Conservation (phyloP, 2,329 filamentous ascomycete genomes). For the Aureobasidium sp. region DNA sequence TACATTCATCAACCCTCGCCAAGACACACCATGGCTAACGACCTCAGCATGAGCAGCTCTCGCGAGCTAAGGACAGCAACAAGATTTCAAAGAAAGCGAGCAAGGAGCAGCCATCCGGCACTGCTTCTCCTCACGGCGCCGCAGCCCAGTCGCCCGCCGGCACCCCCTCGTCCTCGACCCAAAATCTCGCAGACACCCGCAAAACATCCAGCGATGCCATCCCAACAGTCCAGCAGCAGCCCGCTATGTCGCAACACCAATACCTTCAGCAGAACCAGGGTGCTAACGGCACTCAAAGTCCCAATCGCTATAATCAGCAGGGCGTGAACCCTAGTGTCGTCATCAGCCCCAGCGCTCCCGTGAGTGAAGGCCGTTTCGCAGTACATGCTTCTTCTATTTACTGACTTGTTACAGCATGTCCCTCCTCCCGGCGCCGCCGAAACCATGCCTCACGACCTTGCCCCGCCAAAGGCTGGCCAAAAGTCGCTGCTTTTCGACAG, state of each 20-base stretch:
- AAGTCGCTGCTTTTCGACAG: slow-evolving; percentile 86
- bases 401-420: slow-evolving; percentile 55
- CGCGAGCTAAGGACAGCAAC: slow-evolving; percentile 80
- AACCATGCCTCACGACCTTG: slow-evolving; percentile 96
- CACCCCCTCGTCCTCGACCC: slow-evolving; percentile 84
- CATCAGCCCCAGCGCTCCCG: slow-evolving; percentile 88
- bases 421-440: slow-evolving; percentile 89
- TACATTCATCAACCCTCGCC: slow-evolving; percentile 33
- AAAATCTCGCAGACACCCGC: slow-evolving; percentile 73
- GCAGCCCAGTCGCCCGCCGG: slow-evolving; percentile 49
- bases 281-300: slow-evolving; percentile 2
- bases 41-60: slow-evolving; percentile 68
- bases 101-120: slow-evolving; percentile 46
- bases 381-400: slow-evolving; percentile 14
- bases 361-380: slow-evolving; percentile 40
- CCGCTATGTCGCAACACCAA: slow-evolving; percentile 24
- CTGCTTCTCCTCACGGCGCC: slow-evolving; percentile 61
- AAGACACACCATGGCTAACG: slow-evolving; percentile 8
- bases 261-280: slow-evolving; percentile 19
- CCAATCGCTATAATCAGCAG: slow-evolving; percentile 11
- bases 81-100: slow-evolving; percentile 56
- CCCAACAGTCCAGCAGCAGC: slow-evolving; percentile 4
- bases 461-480: slow-evolving; percentile 81
- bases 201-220: slow-evolving; percentile 47
- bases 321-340: slow-evolving; percentile 63